Evolutionary conservation across 345 rosid genomes (phyloP).

Genomic region (Salix viminalis): DNA sequence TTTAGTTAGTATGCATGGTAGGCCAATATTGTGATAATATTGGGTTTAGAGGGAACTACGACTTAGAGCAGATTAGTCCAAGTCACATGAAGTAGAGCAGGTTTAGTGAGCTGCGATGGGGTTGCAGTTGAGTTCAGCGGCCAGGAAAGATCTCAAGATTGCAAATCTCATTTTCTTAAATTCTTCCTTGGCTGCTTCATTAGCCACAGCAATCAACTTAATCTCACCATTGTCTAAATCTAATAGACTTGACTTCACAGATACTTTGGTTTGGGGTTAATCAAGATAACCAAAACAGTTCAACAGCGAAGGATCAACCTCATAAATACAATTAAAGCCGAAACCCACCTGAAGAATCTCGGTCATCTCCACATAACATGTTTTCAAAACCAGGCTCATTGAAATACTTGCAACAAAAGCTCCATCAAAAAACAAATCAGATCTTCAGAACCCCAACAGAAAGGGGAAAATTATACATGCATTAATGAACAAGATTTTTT

Average conservation of each 20-base stretch:
- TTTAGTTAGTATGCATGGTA: neutral
- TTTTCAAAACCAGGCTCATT: neutral
- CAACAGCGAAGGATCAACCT: neutral
- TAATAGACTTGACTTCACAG: too few relatives aligned
- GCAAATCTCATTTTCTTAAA: too few relatives aligned
- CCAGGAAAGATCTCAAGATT: too few relatives aligned
- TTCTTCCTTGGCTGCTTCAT: too few relatives aligned
- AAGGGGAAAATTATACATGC: constrained; percentile 15
- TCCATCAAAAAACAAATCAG: neutral
- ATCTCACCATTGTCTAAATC: too few relatives aligned
- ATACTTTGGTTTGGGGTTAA: neutral
- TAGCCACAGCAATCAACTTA: too few relatives aligned
- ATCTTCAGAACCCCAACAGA: neutral
- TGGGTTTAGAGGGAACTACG: neutral
- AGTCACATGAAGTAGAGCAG: too few relatives aligned
- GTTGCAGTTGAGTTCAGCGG: too few relatives aligned
- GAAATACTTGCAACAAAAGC: neutral
- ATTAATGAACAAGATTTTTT: constrained; percentile 4
- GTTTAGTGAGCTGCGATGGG: too few relatives aligned
- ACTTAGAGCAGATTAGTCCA: neutral
- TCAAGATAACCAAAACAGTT: neutral
- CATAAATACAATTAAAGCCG: neutral
- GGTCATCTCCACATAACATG: neutral
- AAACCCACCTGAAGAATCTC: neutral
- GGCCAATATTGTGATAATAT: neutral